Conservation (phyloP, 2,329 filamentous ascomycete genomes). For the Talaromyces sp. region DNA sequence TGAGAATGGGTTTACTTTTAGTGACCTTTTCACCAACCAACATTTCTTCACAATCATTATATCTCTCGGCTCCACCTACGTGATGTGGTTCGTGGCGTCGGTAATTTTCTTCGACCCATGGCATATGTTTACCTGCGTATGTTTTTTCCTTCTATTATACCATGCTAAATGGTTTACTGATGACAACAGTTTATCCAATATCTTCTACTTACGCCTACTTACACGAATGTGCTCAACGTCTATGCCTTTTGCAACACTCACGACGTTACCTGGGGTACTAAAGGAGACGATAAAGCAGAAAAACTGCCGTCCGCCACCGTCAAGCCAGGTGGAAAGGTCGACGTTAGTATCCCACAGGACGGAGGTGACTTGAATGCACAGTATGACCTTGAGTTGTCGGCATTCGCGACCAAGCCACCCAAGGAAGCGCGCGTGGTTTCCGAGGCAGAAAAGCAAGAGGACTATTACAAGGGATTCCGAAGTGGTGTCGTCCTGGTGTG, state of each 20-base stretch:
- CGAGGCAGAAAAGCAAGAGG: slow-evolving; percentile 78
- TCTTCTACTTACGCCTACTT: slow-evolving; percentile 87
- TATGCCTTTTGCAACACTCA: slow-evolving; percentile 99
- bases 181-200: slow-evolving; percentile 73
- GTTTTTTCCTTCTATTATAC: slow-evolving; percentile 17
- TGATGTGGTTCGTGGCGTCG: slow-evolving; percentile 86
- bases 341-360: slow-evolving; percentile 78
- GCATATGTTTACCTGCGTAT: slow-evolving; percentile 88
- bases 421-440: slow-evolving; percentile 53
- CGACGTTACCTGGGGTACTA: slow-evolving; percentile 96
- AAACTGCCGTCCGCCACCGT: slow-evolving; percentile 82
- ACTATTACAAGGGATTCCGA: slow-evolving; percentile 96
- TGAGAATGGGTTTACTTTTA: slow-evolving; percentile 60
- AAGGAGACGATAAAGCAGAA: slow-evolving; percentile 93
- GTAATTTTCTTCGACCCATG: slow-evolving; percentile 96
- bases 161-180: not conserved
- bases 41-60: slow-evolving; percentile 93
- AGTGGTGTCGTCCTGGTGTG: slow-evolving; percentile 87
- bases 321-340: slow-evolving; percentile 92
- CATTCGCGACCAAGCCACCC: slow-evolving; percentile 69
- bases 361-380: slow-evolving; percentile 92
- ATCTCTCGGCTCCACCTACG: slow-evolving; percentile 84
- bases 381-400: slow-evolving; percentile 76
- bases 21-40: slow-evolving; percentile 73
- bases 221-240: slow-evolving; percentile 94